Base-by-base conservation (phyloP, 1,284 basidiomycete species). In the Sparassis latifolia region DNA sequence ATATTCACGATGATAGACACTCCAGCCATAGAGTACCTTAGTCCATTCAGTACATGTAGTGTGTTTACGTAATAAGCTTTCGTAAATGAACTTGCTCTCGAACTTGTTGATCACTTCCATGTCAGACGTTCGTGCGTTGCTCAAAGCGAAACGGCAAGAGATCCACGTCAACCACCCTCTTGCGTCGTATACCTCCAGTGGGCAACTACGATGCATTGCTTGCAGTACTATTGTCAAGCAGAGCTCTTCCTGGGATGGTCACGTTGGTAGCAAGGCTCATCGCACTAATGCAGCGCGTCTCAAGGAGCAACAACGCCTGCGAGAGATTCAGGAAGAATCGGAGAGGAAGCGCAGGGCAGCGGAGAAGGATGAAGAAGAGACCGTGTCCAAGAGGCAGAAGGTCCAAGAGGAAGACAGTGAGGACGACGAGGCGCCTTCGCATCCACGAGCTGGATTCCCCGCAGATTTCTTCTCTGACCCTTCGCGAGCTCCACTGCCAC, bases 401-500 rank as follows among this genome's bases (percentile, higher is more conserved):
- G 50, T 50, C 5, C 44, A 42, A 33, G 38, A 52, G 32, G 51
- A 44, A 9, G 27, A 48, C 47, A 30, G 42, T 35, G 53, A 52
- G 44, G 54, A 57, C 47, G 48, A 54, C 45, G 51, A 50, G 43
- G 55, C 40, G 47, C 43, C 44, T 10, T 58, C 44, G 53, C 49
- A 49, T 33, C 55, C 45, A 42, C 49, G 48, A 40, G 52, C 53
- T 43, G 51, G 49, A 27, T 79, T 89, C 47, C 89, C 88, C 2
- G 62, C 70, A 2, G 80, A 86, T 65, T 92, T 92, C 72, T 92
- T 91, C 70, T 89, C 89, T 10, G 84, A 92, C 59, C 78, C 84
- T 7, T 77, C 78, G 12, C 77, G 74, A 38, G 75, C 72, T 1
- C 77, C 75, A 4, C 62, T 69, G n/a, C 60, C 66, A 10, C 52